phyloP scores from a whole-genome alignment of 352 stramenopile genomes.

The Phytophthora sp. region DNA sequence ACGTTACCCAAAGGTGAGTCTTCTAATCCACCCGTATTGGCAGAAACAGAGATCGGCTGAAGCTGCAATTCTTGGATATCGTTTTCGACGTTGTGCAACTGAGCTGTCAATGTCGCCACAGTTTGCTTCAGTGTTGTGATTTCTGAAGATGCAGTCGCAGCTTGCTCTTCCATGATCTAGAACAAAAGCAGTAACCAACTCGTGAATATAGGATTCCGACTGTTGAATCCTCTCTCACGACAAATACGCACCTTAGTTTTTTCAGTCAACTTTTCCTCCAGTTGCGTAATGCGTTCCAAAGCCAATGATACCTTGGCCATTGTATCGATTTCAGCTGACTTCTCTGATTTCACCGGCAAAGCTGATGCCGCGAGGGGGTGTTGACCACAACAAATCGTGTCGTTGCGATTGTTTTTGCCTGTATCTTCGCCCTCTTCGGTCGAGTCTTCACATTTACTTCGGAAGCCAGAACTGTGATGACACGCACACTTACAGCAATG shows the following conservation, averaged over 20 bases:
- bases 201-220: slow-evolving; percentile 5
- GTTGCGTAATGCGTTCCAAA: slow-evolving; percentile 44
- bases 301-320: slow-evolving; percentile 32
- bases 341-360: neutral
- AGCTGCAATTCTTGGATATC: slow-evolving; percentile 53
- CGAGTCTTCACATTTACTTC: slow-evolving; percentile 3
- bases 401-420: neutral
- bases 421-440: slow-evolving; percentile 7
- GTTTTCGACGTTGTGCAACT: slow-evolving; percentile 52
- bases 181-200: slow-evolving; percentile 1
- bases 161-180: slow-evolving; percentile 50
- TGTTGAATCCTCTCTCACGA: neutral
- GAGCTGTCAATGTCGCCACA: slow-evolving; percentile 46
- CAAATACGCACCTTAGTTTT: slow-evolving; percentile 46
- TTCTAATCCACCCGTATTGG: slow-evolving; percentile 23
- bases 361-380: neutral
- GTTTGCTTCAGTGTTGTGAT: slow-evolving; percentile 52
- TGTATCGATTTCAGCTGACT: slow-evolving; percentile 11
- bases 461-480: slow-evolving; percentile 24
- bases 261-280: slow-evolving; percentile 52
- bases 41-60: slow-evolving; percentile 26
- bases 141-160: slow-evolving; percentile 40
- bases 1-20: slow-evolving; percentile 32
- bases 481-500: slow-evolving; percentile 58
- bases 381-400: neutral